These are phyloP conservation scores for Skeletonema menzelii DNA, from an alignment of 108 stramenopile genomes.

Conservation along the genomic window DNA sequence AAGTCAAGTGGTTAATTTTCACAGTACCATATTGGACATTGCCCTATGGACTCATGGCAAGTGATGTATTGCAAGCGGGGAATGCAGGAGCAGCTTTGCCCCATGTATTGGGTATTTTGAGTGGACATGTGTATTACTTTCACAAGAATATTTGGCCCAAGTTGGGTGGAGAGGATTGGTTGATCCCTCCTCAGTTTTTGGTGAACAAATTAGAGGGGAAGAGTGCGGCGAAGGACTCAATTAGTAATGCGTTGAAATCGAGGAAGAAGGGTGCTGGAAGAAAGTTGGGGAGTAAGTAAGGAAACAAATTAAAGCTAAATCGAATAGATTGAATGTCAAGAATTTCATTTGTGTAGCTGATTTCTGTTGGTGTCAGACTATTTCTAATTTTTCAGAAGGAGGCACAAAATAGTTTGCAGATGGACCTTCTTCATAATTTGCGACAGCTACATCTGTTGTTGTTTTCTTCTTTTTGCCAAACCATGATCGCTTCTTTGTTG, in stretches of 20 bases:
- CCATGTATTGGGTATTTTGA: conserved; percentile 86
- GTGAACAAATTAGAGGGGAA: conserved; percentile 53
- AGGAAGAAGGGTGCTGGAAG: conserved; percentile 81
- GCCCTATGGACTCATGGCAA: conserved; percentile 84
- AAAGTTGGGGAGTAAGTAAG: conserved; percentile 61
- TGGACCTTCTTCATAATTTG: neutral
- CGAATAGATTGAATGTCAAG: neutral
- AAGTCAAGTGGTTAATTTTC: conserved; percentile 88
- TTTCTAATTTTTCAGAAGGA: neutral
- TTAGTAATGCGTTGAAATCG: conserved; percentile 62
- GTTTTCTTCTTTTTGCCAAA: conserved; percentile 16
- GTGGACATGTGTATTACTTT: conserved; percentile 86
- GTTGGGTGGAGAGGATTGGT: conserved; percentile 85
- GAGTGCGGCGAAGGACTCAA: conserved; percentile 51
- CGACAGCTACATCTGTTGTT: neutral
- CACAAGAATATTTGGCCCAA: conserved; percentile 86
- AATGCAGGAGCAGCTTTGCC: conserved; percentile 74
- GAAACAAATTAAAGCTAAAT: neutral
- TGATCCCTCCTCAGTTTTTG: conserved; percentile 76
- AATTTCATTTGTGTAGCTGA: neutral
- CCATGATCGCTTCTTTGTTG: conserved; percentile 7
- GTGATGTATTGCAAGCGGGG: conserved; percentile 82
- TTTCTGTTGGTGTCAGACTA: neutral
- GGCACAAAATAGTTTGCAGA: neutral
- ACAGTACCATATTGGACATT: conserved; percentile 87